Base-by-base conservation (phyloP, 495 filamentous ascomycete species). In the Endocarpon pusillum region DNA sequence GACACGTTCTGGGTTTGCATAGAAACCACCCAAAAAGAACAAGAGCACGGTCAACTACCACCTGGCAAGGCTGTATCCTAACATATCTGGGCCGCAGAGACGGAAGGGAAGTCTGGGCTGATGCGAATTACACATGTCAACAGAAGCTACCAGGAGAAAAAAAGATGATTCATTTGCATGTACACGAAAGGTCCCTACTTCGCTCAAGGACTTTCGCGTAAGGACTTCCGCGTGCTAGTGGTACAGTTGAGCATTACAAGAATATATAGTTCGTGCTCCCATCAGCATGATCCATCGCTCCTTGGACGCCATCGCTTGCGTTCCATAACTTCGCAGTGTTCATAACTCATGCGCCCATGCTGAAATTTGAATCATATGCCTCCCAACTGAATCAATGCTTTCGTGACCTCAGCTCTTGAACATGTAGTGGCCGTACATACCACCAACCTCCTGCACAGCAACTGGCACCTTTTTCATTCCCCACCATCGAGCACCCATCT, bases 41-140 rank as follows among this genome's bases (percentile, higher is more conserved):
- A 76, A 70, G 64, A 93, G 78, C 62, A 79, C 73, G 36, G 87
- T 96, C 68, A 97, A 97, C 59, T 93, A 92, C 66, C 86, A 94
- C 55, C 57, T 97, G 24, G 68, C 69, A 46, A 69, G 89, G 40
- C 74, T 96, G 61, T 85, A 91, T 49, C 74, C 80, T 4, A 78
- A 75, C 49, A 75, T 97, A 21, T 59, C 64, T 29, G 69, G 69
- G 1, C 73, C 75, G 5, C 69, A 72, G 44, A 92, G 86, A 64
- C 74, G 72, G 60, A 71, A 74, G 47, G 55, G 59, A 32, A 45
- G 48, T 28, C 37, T 58, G 36, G 54, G 52, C 26, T 57, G 23
- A 25, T n/a, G n/a, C n/a, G 57, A 38, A 54, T 16, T 9, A 26
- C 12, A 26, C 24, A 12, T 26, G 24, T 12, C 9, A 26, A 26